These are phyloP conservation scores for Ophiostoma ulmi DNA, from an alignment of 2,329 filamentous ascomycete species.

Conservation along the genomic window DNA sequence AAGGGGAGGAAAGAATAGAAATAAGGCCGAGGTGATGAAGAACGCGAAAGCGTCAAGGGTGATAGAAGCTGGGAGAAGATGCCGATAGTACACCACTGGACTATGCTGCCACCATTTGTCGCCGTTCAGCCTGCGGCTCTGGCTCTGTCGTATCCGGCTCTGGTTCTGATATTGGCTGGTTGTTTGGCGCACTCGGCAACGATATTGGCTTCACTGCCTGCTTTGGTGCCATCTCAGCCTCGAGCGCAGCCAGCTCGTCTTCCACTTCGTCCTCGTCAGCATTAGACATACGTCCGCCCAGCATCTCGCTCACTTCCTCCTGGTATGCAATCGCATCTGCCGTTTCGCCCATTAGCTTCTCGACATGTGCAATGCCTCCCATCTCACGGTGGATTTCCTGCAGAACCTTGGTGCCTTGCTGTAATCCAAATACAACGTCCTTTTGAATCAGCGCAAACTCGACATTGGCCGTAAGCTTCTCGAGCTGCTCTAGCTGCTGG, in stretches of 20 bases:
- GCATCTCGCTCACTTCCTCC: conserved; percentile 89
- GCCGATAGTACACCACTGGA: not conserved
- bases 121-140: conserved; percentile 21
- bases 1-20: not conserved
- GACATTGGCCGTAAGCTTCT: conserved; percentile 80
- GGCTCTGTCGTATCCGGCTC: not conserved
- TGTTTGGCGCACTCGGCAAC: conserved; percentile 56
- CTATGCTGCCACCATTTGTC: conserved; percentile 26
- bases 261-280: conserved; percentile 98
- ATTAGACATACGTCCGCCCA: conserved; percentile 81
- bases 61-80: not conserved
- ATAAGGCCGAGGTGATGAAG: too few species aligned
- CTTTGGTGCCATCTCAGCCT: conserved; percentile 48
- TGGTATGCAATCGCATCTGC: conserved; percentile 91
- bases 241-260: conserved; percentile 81
- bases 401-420: conserved; percentile 85
- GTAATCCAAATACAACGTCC: conserved; percentile 85
- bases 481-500: conserved; percentile 85
- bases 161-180: conserved; percentile 19
- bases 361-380: conserved; percentile 87
- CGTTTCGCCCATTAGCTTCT: conserved; percentile 90
- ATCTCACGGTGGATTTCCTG: conserved; percentile 92
- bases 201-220: conserved; percentile 9
- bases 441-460: conserved; percentile 97
- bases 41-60: not conserved